A percentile compares a stretch with the other conserved stretches of the same genome.
Conservation (phyloP, 805 yeast species). For the Monosporozyma aerobia region DNA sequence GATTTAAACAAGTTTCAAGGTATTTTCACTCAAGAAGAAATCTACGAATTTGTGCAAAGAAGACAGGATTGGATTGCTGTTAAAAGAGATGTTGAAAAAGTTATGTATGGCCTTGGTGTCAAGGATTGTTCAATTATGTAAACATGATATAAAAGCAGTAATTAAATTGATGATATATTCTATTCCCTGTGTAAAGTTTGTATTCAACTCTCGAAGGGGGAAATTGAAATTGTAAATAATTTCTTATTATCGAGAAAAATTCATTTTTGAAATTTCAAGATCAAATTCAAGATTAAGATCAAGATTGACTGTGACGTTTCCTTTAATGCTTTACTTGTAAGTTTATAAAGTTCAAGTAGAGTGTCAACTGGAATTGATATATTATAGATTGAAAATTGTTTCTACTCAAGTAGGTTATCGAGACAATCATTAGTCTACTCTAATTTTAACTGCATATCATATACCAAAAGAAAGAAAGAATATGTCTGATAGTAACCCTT, state of each 20-base stretch:
- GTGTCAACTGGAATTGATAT: not conserved
- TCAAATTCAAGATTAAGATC: not conserved
- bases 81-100: constrained; percentile 75
- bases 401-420: not conserved
- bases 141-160: not conserved
- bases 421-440: not conserved
- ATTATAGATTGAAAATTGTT: too few relatives aligned
- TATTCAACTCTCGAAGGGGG: not conserved
- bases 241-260: not conserved
- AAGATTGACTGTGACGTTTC: not conserved
- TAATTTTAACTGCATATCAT: not conserved
- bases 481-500: not conserved
- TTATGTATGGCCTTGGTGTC: constrained; percentile 84
- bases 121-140: constrained; percentile 63
- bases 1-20: constrained; percentile 84
- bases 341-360: not conserved
- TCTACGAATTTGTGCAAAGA: constrained; percentile 83
- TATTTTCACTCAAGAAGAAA: constrained; percentile 83
- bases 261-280: not conserved
- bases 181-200: not conserved
- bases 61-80: constrained; percentile 80
- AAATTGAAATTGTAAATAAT: not conserved
- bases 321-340: not conserved
- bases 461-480: not conserved
- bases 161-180: not conserved